phyloP scores from a whole-genome alignment of 2,329 filamentous ascomycete genomes.

The Ophiostoma quercus region DNA sequence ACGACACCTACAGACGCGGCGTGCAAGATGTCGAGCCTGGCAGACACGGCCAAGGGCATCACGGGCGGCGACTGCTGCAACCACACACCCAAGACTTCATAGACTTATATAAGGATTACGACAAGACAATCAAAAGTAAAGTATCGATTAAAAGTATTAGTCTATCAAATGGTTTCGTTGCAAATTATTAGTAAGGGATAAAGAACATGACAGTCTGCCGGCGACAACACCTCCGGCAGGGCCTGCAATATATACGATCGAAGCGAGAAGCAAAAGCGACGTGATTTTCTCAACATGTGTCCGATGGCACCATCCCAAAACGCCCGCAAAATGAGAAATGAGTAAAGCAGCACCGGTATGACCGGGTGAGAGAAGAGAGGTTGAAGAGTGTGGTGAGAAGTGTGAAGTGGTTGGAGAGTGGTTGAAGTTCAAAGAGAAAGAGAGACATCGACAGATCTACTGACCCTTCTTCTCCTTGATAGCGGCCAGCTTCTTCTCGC shows the following conservation, averaged over 20 bases:
- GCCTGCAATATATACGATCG: conserved; percentile 27
- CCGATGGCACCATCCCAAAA: conserved; percentile 20
- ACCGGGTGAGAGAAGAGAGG: background rate
- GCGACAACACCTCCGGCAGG: background rate
- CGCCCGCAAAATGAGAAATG: conserved; percentile 19
- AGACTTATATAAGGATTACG: no score
- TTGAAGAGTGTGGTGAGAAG: background rate
- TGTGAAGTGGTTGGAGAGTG: background rate
- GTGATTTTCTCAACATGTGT: conserved; percentile 16
- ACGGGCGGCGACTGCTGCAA: conserved; percentile 53
- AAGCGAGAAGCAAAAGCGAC: conserved; percentile 16
- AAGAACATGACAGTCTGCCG: background rate
- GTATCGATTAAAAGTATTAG: conserved; percentile 20
- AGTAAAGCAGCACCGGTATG: background rate
- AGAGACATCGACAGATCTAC: conserved; percentile 37
- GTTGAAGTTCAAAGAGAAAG: background rate
- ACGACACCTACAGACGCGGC: conserved; percentile 14
- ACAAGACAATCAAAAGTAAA: no score
- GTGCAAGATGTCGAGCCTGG: conserved; percentile 41
- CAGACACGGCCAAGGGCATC: conserved; percentile 41
- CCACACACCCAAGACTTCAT: conserved; percentile 34
- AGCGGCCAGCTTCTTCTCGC: conserved; percentile 67
- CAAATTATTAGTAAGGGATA: conserved; percentile 15
- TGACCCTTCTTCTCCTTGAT: conserved; percentile 64
- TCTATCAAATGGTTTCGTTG: conserved; percentile 19